Evolutionary conservation across 306 rosid genomes (phyloP), one percentile per base, ranked within the genome.

Genomic region (Mucuna pruriens): DNA sequence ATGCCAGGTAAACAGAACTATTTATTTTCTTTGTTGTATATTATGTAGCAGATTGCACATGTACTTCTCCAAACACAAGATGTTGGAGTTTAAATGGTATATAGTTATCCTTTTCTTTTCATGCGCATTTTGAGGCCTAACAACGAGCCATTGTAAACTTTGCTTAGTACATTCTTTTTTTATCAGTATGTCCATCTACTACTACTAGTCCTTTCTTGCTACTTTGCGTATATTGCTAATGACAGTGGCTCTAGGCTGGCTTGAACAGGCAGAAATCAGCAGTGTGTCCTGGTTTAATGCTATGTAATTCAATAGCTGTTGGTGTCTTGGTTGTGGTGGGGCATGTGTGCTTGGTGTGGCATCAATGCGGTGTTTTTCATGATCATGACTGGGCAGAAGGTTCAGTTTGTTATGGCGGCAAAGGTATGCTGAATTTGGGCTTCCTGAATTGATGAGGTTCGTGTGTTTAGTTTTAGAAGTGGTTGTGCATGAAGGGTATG

Each of bases 21-120:
- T 55, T 62, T 71, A 36, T 71, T 75, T 69, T 74, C 48, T 38
- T 63, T 70, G 82, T 52, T 83, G 85, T 79, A 71, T 72, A 80
- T 49, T 63, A 49, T 33, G 19, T 67, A 71, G 61, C 51, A 39
- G 81, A 72, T 72, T 55, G 42, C 46, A 39, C 23, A 55, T 77
- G 74, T 72, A 57, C 38, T 75, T 42, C 6, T 83, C 42, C 81
- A 55, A 72, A 34, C 15, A 26, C 61, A 16, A 60, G 54, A 29
- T 17, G 12, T 52, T 54, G 33, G 38, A 22, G 7, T 44, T 69
- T 22, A 44, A 13, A 69, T 69, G 57, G 33, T 22, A 44, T 42
- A 44, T 67, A 67, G 0, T 69, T 68, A 68, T 68, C 55, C 12
- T 13, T 69, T 51, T 36, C 42, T 29, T 74, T 39, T 36, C 6